phyloP scores from a whole-genome alignment of 441 rosid genomes.

The Brassica hybrid region DNA sequence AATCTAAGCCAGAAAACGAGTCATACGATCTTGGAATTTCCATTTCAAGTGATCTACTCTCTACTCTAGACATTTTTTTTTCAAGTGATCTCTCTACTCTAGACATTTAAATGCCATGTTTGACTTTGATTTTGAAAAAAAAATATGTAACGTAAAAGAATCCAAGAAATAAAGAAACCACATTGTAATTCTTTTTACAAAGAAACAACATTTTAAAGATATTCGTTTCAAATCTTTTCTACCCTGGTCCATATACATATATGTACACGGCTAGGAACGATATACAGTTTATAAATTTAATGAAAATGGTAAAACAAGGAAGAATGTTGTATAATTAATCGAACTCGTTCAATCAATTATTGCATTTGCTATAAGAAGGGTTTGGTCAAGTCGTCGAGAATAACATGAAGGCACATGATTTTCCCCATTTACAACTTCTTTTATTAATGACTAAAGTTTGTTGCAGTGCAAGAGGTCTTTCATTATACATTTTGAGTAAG shows the following conservation, averaged over 20 bases:
- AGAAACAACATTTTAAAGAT: neutral
- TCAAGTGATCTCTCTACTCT: neutral
- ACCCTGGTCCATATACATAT: neutral
- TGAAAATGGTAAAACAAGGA: neutral
- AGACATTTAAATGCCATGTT: neutral
- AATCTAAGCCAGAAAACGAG: neutral
- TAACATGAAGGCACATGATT: conserved; percentile 17
- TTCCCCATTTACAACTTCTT: conserved; percentile 9
- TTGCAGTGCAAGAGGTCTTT: conserved; percentile 18
- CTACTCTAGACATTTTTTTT: no score
- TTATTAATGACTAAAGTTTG: conserved; percentile 23
- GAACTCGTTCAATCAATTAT: conserved; percentile 5
- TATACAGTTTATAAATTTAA: neutral
- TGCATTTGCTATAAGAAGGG: conserved; percentile 1
- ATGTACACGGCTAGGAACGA: neutral
- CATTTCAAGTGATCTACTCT: neutral
- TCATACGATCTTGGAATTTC: neutral
- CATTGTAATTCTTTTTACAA: neutral
- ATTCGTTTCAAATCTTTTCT: neutral
- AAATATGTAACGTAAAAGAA: neutral
- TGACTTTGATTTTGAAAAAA: neutral
- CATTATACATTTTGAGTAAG: conserved; percentile 19
- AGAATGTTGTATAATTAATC: neutral
- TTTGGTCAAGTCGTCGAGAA: conserved; percentile 15
- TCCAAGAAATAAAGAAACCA: neutral